phyloP scores from a whole-genome alignment of 1,139 yeast genomes.

The Yamadazyma dushanensis region DNA sequence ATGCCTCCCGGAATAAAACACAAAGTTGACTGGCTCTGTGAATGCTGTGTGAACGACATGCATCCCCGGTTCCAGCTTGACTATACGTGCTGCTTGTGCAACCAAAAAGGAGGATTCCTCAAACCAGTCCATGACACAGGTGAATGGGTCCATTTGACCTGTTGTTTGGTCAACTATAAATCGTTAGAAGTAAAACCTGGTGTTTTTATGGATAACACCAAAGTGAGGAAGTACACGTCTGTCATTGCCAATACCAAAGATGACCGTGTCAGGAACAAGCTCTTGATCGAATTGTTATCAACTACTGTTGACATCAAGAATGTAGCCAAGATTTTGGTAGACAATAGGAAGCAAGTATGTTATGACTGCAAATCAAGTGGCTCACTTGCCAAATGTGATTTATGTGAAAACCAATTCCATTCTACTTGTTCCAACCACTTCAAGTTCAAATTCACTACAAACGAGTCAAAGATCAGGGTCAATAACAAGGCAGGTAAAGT shows the following conservation, averaged over 20 bases:
- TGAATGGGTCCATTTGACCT: constrained; percentile 78
- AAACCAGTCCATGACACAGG: constrained; percentile 66
- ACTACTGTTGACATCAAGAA: constrained; percentile 27
- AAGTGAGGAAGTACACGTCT: constrained; percentile 4
- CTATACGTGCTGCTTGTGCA: constrained; percentile 70
- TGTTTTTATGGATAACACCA: background rate
- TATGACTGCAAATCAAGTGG: constrained; percentile 10
- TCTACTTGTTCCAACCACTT: constrained; percentile 65
- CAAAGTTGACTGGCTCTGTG: constrained; percentile 71
- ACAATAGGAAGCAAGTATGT: constrained; percentile 22
- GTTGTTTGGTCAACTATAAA: constrained; percentile 57
- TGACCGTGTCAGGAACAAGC: constrained; percentile 6
- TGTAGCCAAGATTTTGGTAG: constrained; percentile 29
- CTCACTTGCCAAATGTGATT: constrained; percentile 8
- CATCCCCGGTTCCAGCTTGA: constrained; percentile 58
- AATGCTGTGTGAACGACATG: constrained; percentile 71
- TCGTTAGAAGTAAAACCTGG: constrained; percentile 21
- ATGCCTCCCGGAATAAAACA: constrained; percentile 26
- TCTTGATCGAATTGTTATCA: constrained; percentile 19
- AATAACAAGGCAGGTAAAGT: constrained; percentile 37
- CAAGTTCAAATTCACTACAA: constrained; percentile 36
- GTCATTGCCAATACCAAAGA: constrained; percentile 5
- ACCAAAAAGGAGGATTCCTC: constrained; percentile 63
- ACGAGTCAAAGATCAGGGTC: constrained; percentile 26
- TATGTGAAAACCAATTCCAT: constrained; percentile 38